These are phyloP conservation scores for Citrus unshiu DNA, from an alignment of 345 rosid genomes.

Conservation along the genomic window DNA sequence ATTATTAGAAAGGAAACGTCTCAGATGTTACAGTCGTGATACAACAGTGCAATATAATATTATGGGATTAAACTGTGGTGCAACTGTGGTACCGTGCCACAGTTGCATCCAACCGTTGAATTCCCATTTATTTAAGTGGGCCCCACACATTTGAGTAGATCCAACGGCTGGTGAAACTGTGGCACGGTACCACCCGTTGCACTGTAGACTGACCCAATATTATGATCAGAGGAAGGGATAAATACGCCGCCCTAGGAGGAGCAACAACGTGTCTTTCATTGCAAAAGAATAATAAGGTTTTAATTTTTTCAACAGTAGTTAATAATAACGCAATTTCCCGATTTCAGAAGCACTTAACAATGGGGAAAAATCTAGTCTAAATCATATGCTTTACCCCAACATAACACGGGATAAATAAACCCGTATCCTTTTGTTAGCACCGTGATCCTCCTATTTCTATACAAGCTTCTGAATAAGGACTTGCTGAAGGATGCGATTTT, in stretches of 20 bases:
- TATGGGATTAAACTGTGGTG: no score
- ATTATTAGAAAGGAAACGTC: no score
- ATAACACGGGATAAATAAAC: constrained; percentile 6
- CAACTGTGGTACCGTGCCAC: no score
- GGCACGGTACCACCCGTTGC: no score
- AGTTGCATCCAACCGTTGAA: no score
- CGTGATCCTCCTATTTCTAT: constrained; percentile 27
- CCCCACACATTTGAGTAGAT: no score
- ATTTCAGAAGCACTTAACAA: constrained; percentile 5
- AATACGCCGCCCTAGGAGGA: not conserved
- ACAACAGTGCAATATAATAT: no score
- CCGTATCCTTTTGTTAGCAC: constrained; percentile 5
- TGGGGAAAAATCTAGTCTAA: constrained; percentile 2
- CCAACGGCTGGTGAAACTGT: no score
- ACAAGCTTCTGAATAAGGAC: constrained; percentile 23
- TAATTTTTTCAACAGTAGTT: constrained; percentile 11
- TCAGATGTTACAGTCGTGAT: no score
- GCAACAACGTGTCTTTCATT: constrained; percentile 9
- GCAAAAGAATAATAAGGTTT: constrained; percentile 15
- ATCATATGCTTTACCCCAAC: constrained; percentile 14
- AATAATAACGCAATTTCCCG: constrained; percentile 1
- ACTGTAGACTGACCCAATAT: no score
- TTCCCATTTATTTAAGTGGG: no score
- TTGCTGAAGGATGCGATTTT: constrained; percentile 10
- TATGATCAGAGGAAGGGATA: no score